Percentiles rank a stretch among this genome's conserved stretches.
Conservation (phyloP, 1,284 basidiomycete species). For the Pascua sp. region DNA sequence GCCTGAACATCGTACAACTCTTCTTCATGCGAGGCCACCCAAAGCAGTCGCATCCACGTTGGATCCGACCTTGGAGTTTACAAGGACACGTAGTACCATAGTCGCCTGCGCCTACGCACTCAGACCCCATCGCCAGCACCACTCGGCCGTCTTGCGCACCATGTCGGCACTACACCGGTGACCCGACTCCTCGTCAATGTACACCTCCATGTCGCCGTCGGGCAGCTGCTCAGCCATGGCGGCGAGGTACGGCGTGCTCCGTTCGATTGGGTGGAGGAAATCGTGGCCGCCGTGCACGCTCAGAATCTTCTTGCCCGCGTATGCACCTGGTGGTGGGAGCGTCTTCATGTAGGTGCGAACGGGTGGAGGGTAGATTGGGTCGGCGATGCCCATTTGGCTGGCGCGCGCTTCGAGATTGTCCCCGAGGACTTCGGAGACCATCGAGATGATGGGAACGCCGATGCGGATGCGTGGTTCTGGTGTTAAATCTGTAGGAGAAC, state of each 20-base stretch:
- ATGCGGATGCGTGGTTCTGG: slow-evolving; percentile 65
- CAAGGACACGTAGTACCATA: no score
- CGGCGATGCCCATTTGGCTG: slow-evolving; percentile 45
- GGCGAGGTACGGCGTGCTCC: background rate
- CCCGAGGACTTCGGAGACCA: slow-evolving; percentile 60
- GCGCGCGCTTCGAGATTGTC: slow-evolving; percentile 53
- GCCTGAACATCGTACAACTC: no score
- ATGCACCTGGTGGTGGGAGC: slow-evolving; percentile 52
- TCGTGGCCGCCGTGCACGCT: slow-evolving; percentile 58
- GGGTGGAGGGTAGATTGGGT: slow-evolving; percentile 54
- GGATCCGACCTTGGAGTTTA: no score
- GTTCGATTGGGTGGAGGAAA: slow-evolving; percentile 32
- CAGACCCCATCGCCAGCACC: slow-evolving; percentile 7
- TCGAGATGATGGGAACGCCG: slow-evolving; percentile 69
- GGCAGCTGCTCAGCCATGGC: background rate
- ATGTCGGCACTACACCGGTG: slow-evolving; percentile 6
- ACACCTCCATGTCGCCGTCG: slow-evolving; percentile 5
- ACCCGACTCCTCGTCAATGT: background rate
- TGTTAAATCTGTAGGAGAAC: no score
- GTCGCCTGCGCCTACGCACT: slow-evolving; percentile 1
- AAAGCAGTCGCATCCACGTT: no score
- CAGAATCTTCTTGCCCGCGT: slow-evolving; percentile 66
- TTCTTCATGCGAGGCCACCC: no score
- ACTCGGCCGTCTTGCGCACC: slow-evolving; percentile 7
- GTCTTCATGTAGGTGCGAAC: slow-evolving; percentile 56